Conservation (phyloP, 2,329 filamentous ascomycete genomes). For the Drechslera avenae region DNA sequence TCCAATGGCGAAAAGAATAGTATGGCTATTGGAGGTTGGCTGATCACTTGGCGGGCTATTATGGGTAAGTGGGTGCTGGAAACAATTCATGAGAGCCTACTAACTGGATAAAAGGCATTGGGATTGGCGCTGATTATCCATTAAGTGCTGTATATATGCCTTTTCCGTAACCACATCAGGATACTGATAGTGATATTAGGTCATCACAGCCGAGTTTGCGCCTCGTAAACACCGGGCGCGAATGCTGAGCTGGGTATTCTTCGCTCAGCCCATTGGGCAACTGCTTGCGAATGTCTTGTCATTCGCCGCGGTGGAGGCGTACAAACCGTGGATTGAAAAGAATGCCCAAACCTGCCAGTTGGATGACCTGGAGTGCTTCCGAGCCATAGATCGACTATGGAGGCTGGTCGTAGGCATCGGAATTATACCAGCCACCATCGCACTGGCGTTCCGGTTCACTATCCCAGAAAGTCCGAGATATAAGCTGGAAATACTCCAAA, state of each 20-base stretch:
- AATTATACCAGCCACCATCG: conserved; percentile 42
- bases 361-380: conserved; percentile 31
- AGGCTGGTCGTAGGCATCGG: conserved; percentile 50
- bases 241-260: conserved; percentile 52
- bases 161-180: neutral
- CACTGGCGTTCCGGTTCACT: conserved; percentile 45
- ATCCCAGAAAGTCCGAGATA: conserved; percentile 51
- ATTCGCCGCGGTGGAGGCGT: conserved; percentile 34
- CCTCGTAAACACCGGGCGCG: conserved; percentile 45
- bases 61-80: conserved; percentile 38
- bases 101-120: conserved; percentile 28
- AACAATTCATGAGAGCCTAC: neutral
- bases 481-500: conserved; percentile 48
- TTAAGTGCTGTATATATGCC: conserved; percentile 36
- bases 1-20: conserved; percentile 43
- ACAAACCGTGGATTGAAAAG: conserved; percentile 31
- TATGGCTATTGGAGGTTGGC: conserved; percentile 48
- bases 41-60: conserved; percentile 48
- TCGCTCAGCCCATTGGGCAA: conserved; percentile 52
- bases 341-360: conserved; percentile 16
- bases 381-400: conserved; percentile 49
- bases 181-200: conserved; percentile 9
- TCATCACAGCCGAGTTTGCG: conserved; percentile 49
- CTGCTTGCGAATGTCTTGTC: conserved; percentile 40
- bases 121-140: conserved; percentile 48